These are phyloP conservation scores for Fraxinus velutina DNA, from an alignment of 305 asterid genomes.

Conservation along the genomic window DNA sequence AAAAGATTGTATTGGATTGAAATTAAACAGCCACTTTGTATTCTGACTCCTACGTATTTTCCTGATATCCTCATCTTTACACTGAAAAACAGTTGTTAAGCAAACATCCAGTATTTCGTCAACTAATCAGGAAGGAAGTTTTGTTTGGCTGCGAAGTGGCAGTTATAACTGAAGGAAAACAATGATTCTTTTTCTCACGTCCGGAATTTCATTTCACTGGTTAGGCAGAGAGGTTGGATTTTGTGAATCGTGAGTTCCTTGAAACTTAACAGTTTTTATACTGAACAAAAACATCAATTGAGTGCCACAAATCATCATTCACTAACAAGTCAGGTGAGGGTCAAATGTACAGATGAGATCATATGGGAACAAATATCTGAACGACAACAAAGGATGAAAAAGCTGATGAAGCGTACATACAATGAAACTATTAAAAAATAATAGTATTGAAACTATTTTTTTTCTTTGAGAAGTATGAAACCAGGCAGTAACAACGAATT, in stretches of 20 bases:
- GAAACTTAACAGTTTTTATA: background rate
- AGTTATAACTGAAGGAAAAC: background rate
- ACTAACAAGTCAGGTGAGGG: background rate
- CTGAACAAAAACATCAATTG: background rate
- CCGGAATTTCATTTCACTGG: background rate
- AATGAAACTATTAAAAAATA: too few species aligned
- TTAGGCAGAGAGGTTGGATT: background rate
- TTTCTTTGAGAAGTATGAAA: background rate
- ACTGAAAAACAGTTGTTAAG: background rate
- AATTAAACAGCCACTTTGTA: background rate
- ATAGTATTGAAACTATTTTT: background rate
- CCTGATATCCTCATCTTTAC: background rate
- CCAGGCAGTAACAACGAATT: background rate
- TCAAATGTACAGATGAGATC: background rate
- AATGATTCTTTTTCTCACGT: background rate
- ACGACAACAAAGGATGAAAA: background rate
- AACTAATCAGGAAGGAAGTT: background rate
- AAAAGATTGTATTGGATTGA: background rate
- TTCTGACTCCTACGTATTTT: background rate
- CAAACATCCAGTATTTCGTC: background rate
- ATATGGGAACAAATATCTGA: background rate
- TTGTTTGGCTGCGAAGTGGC: background rate
- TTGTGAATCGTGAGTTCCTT: background rate
- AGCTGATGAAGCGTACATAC: background rate
- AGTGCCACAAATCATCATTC: background rate